phyloP scores from a whole-genome alignment of 2,329 filamentous ascomycete species.

The Colletotrichum simmondsii region DNA sequence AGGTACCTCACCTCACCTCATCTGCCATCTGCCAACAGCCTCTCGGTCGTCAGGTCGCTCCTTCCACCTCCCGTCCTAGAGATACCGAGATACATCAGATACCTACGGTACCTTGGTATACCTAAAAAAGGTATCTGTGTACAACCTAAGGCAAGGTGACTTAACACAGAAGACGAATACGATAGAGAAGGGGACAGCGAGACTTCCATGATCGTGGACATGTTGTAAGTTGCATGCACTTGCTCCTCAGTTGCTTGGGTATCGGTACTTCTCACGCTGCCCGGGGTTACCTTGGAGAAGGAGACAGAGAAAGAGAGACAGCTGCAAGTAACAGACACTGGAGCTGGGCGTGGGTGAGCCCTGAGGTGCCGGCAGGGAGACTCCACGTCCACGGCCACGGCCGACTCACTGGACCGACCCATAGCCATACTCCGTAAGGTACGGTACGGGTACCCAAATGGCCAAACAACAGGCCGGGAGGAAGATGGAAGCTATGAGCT shows the following conservation, averaged over 20 bases:
- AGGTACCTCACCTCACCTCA: not conserved
- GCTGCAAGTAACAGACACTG: not conserved
- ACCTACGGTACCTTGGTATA: no score
- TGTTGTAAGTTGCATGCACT: not conserved
- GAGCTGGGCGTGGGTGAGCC: not conserved
- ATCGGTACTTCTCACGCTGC: not conserved
- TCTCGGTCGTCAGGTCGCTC: no score
- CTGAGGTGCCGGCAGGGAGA: not conserved
- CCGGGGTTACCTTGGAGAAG: no score
- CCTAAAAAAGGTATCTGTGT: not conserved
- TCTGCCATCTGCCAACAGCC: no score
- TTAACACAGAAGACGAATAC: no score
- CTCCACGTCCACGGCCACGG: slow-evolving; percentile 3
- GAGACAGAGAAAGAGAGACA: not conserved
- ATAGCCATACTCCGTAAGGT: not conserved
- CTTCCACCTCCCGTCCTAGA: no score
- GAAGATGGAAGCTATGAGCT: not conserved
- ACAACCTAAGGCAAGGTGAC: not conserved
- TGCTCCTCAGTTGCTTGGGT: not conserved
- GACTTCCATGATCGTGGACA: not conserved
- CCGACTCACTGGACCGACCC: slow-evolving; percentile 14
- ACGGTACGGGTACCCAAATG: not conserved
- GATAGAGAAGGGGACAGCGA: not conserved
- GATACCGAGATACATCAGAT: not conserved
- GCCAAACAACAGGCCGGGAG: not conserved